Percentiles rank a stretch among this genome's conserved stretches.
Evolutionary conservation across 352 stramenopile genomes (phyloP).

Genomic region (Albugo laibachii): DNA sequence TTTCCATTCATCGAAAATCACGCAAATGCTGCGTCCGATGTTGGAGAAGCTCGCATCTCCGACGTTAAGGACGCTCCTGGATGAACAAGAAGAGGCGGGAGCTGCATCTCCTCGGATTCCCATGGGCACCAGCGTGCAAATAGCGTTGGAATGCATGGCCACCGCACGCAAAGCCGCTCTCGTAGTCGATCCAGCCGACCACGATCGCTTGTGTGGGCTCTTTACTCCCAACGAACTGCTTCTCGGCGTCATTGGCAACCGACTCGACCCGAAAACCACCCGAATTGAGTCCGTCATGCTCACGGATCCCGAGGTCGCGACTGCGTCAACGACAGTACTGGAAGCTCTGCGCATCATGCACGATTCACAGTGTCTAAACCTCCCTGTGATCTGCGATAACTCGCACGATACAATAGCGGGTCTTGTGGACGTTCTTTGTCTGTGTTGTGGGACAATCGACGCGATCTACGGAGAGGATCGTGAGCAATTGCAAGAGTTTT

Average conservation of each 20-base stretch:
- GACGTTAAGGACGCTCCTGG: constrained; percentile 69
- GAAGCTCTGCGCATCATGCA: constrained; percentile 81
- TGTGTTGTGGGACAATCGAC: constrained; percentile 78
- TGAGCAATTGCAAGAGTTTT: constrained; percentile 81
- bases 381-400: constrained; percentile 10
- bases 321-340: constrained; percentile 42
- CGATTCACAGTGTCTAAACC: constrained; percentile 63
- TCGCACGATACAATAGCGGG: constrained; percentile 40
- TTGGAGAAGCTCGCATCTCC: constrained; percentile 62
- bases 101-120: constrained; percentile 43
- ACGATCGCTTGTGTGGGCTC: constrained; percentile 82
- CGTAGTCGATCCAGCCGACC: constrained; percentile 81
- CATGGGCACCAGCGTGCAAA: constrained; percentile 70
- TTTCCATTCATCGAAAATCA: constrained; percentile 56
- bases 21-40: constrained; percentile 63
- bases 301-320: constrained; percentile 63
- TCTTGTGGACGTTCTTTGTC: constrained; percentile 64
- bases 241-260: constrained; percentile 86
- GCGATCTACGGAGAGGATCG: constrained; percentile 74
- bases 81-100: constrained; percentile 34
- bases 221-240: constrained; percentile 96
- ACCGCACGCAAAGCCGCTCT: constrained; percentile 81
- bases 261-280: constrained; percentile 76
- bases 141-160: constrained; percentile 61
- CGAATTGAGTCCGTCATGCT: constrained; percentile 82